phyloP scores from a whole-genome alignment of 768 basidiomycete species.

The Rhizopogon roseolus region DNA sequence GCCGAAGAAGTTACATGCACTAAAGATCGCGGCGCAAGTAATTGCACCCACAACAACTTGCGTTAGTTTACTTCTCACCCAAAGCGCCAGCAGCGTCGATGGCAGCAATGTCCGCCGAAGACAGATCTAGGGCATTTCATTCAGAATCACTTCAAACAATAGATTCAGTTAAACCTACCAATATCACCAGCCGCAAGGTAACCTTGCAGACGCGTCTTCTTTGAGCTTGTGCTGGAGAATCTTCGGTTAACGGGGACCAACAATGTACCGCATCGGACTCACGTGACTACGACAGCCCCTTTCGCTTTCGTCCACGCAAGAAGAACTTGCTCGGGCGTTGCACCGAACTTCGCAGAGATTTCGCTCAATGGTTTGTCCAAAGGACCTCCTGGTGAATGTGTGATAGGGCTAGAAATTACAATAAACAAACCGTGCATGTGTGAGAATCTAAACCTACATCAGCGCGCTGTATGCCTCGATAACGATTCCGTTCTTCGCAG shows the following conservation, averaged over 20 bases:
- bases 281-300: conserved; percentile 64
- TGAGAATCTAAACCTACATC: conserved; percentile 23
- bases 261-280: conserved; percentile 8
- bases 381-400: too few relatives aligned
- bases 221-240: conserved; percentile 52
- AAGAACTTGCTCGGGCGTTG: conserved; percentile 23
- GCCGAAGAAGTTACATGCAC: background rate
- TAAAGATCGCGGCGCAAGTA: background rate
- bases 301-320: conserved; percentile 43
- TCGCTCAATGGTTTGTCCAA: conserved; percentile 7
- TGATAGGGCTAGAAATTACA: too few relatives aligned
- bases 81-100: conserved; percentile 51
- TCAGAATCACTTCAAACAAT: background rate
- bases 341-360: conserved; percentile 27
- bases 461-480: conserved; percentile 15
- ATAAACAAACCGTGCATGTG: too few relatives aligned
- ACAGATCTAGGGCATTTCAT: conserved; percentile 23
- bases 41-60: background rate
- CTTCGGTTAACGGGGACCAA: background rate
- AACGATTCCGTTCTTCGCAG: background rate
- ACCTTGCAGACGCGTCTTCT: conserved; percentile 58
- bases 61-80: background rate
- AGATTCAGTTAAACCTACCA: conserved; percentile 27
- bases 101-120: conserved; percentile 40
- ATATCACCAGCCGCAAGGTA: conserved; percentile 69